phyloP scores from a whole-genome alignment of 129 eudicot species.

The Kitagawia praeruptora region DNA sequence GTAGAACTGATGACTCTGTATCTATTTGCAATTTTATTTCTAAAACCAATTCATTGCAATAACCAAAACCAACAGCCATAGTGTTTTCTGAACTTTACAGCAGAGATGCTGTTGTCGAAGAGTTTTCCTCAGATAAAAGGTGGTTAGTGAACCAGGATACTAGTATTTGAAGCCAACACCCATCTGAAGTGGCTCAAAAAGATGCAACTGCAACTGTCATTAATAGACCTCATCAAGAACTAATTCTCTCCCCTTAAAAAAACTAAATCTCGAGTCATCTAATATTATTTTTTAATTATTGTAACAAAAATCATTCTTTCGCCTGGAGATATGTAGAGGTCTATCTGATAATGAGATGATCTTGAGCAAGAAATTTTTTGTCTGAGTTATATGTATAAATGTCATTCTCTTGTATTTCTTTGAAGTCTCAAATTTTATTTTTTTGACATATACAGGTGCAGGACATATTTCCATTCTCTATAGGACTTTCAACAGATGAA shows the following conservation, averaged over 20 bases:
- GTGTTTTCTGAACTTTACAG: background rate
- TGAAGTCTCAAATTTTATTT: background rate
- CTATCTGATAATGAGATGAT: background rate
- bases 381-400: background rate
- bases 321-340: background rate
- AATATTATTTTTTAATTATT: background rate
- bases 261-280: background rate
- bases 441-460: conserved; percentile 57
- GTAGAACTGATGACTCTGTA: background rate
- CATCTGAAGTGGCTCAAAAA: background rate
- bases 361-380: background rate
- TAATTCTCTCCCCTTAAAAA: background rate
- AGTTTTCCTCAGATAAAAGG: background rate
- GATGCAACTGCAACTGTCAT: background rate
- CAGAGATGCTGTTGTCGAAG: background rate
- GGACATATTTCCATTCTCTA: conserved; percentile 79
- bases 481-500: conserved; percentile 62
- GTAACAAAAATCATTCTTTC: background rate
- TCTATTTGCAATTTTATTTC: background rate
- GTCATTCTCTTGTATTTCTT: conserved; percentile 9
- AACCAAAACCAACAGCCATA: background rate
- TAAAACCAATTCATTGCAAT: background rate
- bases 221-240: background rate
- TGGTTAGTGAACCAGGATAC: background rate
- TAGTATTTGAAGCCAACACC: background rate